A percentile compares a stretch with the other conserved stretches of the same genome.
Conservation (phyloP, 768 basidiomycete genomes). For the Naganishia vaughanmartiniae region DNA sequence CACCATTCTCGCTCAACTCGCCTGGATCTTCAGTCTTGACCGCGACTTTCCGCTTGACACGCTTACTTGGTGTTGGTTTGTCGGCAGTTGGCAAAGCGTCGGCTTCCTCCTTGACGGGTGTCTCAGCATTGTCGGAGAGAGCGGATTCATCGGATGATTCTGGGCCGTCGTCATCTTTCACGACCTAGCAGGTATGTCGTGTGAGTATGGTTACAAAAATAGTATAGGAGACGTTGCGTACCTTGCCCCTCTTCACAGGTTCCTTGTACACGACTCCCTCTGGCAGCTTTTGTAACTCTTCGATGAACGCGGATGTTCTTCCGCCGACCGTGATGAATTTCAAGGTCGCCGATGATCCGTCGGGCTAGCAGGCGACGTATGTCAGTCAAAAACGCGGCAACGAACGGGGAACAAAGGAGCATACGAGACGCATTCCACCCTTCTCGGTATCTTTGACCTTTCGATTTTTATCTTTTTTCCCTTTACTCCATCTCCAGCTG, state of each 20-base stretch:
- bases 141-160: not conserved
- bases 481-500: conserved; percentile 50
- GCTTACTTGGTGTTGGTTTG: too few relatives aligned
- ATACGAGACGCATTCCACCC: conserved; percentile 40
- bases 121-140: not conserved
- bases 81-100: not conserved
- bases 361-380: conserved; percentile 56
- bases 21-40: not conserved
- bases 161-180: not conserved
- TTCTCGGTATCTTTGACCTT: conserved; percentile 24
- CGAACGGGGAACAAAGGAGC: conserved; percentile 27
- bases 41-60: not conserved
- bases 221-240: not conserved
- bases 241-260: conserved; percentile 21
- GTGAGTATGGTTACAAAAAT: too few relatives aligned
- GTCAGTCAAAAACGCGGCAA: not conserved
- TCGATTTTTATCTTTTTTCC: conserved; percentile 41
- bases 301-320: conserved; percentile 70
- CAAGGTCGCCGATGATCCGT: conserved; percentile 68
- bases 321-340: conserved; percentile 74
- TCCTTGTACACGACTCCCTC: conserved; percentile 42
- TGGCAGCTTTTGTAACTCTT: conserved; percentile 60
- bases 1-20: conserved; percentile 1
- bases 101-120: not conserved
- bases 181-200: not conserved